Percentiles rank a stretch among this genome's conserved stretches.
These are phyloP conservation scores for Castanea crenata DNA, from an alignment of 306 rosid genomes.

Conservation along the genomic window DNA sequence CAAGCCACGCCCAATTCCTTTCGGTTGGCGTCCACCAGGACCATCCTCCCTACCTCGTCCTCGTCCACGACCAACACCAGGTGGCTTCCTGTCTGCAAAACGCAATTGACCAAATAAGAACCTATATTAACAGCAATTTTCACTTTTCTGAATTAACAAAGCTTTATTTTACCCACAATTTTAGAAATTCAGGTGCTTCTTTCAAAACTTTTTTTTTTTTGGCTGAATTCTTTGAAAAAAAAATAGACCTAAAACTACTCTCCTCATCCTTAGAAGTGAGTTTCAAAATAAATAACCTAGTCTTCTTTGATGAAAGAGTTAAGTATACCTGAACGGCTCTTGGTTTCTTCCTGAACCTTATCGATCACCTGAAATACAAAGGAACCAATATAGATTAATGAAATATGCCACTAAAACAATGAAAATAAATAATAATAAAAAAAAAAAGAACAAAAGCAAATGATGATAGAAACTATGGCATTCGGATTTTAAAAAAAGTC, in stretches of 20 bases:
- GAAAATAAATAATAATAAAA: background rate
- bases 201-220: background rate
- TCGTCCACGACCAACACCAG: constrained; percentile 97
- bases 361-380: constrained; percentile 75
- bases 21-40: constrained; percentile 70
- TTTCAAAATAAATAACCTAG: background rate
- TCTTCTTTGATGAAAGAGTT: background rate
- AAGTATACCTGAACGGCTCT: constrained; percentile 77
- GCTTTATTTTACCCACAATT: background rate
- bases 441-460: background rate
- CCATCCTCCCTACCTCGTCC: constrained; percentile 94
- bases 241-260: background rate
- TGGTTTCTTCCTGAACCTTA: constrained; percentile 98
- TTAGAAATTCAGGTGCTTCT: background rate
- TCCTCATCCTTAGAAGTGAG: background rate
- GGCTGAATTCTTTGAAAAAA: no score
- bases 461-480: background rate
- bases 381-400: constrained; percentile 18
- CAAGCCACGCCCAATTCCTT: constrained; percentile 90
- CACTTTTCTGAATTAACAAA: background rate
- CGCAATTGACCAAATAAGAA: background rate
- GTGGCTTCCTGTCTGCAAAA: constrained; percentile 86
- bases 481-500: background rate
- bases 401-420: background rate
- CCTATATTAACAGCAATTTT: background rate